These are phyloP conservation scores for Penstemon barbatus DNA, from an alignment of 257 asterid species.

Conservation along the genomic window DNA sequence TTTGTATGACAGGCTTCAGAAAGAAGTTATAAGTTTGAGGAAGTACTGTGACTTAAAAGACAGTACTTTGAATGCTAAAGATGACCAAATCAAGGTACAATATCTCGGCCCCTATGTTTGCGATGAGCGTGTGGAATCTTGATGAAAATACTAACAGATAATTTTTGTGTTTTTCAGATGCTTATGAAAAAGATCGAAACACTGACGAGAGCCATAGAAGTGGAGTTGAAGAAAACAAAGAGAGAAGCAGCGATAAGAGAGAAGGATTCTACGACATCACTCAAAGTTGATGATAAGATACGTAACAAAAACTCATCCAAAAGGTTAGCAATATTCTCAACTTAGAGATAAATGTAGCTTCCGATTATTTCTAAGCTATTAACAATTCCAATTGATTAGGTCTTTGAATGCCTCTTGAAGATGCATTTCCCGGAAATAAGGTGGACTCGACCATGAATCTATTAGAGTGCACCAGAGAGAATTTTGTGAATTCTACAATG, in stretches of 20 bases:
- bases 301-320: slow-evolving; percentile 41
- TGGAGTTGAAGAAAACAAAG: slow-evolving; percentile 63
- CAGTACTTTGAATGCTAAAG: slow-evolving; percentile 52
- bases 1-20: slow-evolving; percentile 48
- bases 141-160: not conserved
- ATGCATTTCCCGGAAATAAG: not conserved
- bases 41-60: slow-evolving; percentile 63
- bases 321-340: slow-evolving; percentile 40
- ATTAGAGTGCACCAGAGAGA: no score
- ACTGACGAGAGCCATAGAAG: slow-evolving; percentile 62
- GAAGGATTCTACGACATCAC: slow-evolving; percentile 36
- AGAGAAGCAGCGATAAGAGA: slow-evolving; percentile 66
- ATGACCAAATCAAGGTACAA: slow-evolving; percentile 73
- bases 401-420: slow-evolving; percentile 39
- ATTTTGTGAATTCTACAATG: no score
- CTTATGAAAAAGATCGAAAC: slow-evolving; percentile 67
- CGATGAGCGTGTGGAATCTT: slow-evolving; percentile 3
- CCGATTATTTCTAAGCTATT: slow-evolving; percentile 7
- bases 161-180: slow-evolving; percentile 43
- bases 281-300: slow-evolving; percentile 41
- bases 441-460: no score
- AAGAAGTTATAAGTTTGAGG: slow-evolving; percentile 49
- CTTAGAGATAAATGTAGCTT: not conserved
- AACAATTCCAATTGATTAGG: slow-evolving; percentile 33
- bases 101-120: not conserved